Evolutionary conservation across 1,139 yeast species (phyloP).

Genomic region (Candida sanyaensis): DNA sequence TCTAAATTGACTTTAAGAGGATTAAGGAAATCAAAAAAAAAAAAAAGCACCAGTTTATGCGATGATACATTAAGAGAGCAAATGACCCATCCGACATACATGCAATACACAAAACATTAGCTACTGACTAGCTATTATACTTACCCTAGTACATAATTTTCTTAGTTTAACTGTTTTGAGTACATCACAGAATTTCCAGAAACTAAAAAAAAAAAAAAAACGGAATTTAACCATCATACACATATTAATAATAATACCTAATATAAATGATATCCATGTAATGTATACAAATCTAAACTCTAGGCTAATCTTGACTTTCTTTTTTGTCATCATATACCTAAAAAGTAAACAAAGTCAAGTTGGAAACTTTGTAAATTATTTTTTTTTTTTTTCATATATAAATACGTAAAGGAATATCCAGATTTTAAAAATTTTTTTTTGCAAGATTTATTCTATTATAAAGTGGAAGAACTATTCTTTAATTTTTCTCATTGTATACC

Average conservation of each 20-base stretch:
- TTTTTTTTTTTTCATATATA: neutral
- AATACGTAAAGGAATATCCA: neutral
- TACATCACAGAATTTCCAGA: neutral
- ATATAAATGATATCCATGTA: neutral
- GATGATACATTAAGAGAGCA: neutral
- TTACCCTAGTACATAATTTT: neutral
- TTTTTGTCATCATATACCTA: neutral
- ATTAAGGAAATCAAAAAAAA: neutral
- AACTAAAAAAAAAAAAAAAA: neutral
- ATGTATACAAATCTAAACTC: neutral
- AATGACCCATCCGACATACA: constrained; percentile 1
- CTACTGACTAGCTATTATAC: neutral
- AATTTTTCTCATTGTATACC: too few species aligned
- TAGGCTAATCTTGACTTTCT: constrained; percentile 1
- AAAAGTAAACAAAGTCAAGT: constrained; percentile 1
- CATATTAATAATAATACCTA: neutral
- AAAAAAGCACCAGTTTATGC: neutral
- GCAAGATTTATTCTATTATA: neutral
- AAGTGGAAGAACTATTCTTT: too few species aligned
- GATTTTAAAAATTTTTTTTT: neutral
- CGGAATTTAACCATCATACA: neutral
- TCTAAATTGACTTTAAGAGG: neutral
- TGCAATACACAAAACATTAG: neutral
- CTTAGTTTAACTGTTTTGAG: neutral
- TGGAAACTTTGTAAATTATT: neutral